phyloP scores from a whole-genome alignment of 2,329 filamentous ascomycete species.

The Cercospora sp. region DNA sequence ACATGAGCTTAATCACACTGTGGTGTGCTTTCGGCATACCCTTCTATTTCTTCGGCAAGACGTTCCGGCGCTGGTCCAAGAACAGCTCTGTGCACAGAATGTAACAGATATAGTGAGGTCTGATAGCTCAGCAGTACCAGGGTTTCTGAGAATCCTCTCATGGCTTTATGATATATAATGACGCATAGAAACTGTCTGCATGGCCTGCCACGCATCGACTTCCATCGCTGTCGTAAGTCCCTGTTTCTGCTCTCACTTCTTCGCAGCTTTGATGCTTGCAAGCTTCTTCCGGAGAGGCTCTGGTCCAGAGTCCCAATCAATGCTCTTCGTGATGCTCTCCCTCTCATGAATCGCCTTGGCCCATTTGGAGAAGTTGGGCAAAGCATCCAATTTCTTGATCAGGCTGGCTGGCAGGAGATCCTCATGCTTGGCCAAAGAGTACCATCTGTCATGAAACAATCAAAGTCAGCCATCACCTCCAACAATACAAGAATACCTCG shows the following conservation, averaged over 20 bases:
- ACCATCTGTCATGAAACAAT: conserved; percentile 59
- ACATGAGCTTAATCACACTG: conserved; percentile 54
- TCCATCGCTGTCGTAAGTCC: background rate
- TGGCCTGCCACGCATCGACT: background rate
- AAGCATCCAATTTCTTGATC: conserved; percentile 50
- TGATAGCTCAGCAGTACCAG: background rate
- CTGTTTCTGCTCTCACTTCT: background rate
- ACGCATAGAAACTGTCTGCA: background rate
- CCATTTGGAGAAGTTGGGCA: conserved; percentile 55
- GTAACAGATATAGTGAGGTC: conserved; percentile 30
- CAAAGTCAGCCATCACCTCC: background rate
- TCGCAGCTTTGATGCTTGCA: conserved; percentile 35
- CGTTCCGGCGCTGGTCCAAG: conserved; percentile 56
- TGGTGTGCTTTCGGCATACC: conserved; percentile 57
- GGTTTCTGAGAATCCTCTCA: background rate
- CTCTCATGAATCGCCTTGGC: conserved; percentile 31
- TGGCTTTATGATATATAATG: background rate
- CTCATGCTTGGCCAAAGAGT: conserved; percentile 55
- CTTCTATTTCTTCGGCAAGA: conserved; percentile 62
- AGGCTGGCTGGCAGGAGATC: conserved; percentile 56
- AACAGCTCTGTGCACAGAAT: conserved; percentile 58
- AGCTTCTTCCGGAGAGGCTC: conserved; percentile 47
- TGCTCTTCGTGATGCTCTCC: conserved; percentile 60
- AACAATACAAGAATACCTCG: too few species aligned
- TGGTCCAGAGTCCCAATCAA: conserved; percentile 52